These are phyloP conservation scores for Geotrichum fermentans DNA, from an alignment of 1,139 yeast genomes.

Conservation along the genomic window DNA sequence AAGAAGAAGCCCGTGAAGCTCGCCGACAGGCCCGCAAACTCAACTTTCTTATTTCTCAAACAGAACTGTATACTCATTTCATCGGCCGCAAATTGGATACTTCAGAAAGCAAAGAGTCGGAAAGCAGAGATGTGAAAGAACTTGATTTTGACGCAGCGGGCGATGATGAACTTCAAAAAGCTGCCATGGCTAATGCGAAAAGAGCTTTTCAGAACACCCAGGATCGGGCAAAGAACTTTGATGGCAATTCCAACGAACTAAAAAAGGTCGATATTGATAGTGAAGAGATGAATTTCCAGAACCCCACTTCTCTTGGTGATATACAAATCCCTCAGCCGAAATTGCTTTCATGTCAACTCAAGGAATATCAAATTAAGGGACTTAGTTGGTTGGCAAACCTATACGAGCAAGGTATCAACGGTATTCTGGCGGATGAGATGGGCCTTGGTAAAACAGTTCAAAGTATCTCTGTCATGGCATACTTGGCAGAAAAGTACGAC, in stretches of 20 bases:
- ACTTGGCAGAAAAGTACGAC: constrained; percentile 89
- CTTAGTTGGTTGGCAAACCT: constrained; percentile 94
- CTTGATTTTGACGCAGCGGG: constrained; percentile 88
- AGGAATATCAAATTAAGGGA: constrained; percentile 94
- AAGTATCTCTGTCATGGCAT: constrained; percentile 90
- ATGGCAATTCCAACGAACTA: constrained; percentile 42
- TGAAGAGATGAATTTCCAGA: constrained; percentile 89
- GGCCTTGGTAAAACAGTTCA: constrained; percentile 98
- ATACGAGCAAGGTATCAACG: constrained; percentile 97
- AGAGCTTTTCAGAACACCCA: constrained; percentile 75
- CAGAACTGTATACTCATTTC: constrained; percentile 94
- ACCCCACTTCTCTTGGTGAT: constrained; percentile 91
- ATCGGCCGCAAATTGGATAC: constrained; percentile 90
- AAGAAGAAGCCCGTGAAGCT: constrained; percentile 93
- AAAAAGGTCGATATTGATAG: constrained; percentile 41
- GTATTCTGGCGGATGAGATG: constrained; percentile 98
- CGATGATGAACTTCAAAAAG: constrained; percentile 68
- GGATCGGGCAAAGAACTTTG: constrained; percentile 68
- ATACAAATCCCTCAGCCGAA: constrained; percentile 79
- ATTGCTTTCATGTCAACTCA: constrained; percentile 80
- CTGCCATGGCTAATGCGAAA: constrained; percentile 95
- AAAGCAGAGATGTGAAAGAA: constrained; percentile 36
- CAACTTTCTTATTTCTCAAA: constrained; percentile 94
- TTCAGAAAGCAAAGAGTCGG: constrained; percentile 52
- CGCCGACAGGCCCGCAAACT: constrained; percentile 90